A percentile compares a stretch with the other conserved stretches of the same genome.
These are phyloP conservation scores for Talaromyces stipitatus DNA, from an alignment of 495 filamentous ascomycete species.

Conservation along the genomic window DNA sequence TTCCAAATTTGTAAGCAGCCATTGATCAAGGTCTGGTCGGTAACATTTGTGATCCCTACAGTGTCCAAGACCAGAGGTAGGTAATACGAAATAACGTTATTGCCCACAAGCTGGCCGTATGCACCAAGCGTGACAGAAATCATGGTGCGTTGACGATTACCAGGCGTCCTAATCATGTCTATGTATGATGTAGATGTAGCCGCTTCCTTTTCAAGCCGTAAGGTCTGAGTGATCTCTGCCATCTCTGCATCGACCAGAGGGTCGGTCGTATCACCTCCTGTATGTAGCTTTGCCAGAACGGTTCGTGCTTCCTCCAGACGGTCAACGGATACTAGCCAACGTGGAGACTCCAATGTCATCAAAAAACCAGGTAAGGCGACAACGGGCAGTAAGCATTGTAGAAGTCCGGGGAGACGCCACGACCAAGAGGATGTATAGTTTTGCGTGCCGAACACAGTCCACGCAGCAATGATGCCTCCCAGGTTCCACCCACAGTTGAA, in stretches of 20 bases:
- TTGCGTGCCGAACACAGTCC: slow-evolving; percentile 19
- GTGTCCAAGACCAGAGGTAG: background rate
- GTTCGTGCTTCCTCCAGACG: slow-evolving; percentile 37
- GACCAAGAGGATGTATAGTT: slow-evolving; percentile 31
- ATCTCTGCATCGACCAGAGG: background rate
- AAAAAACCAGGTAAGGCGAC: slow-evolving; percentile 31
- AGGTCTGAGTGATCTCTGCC: background rate
- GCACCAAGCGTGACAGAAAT: background rate
- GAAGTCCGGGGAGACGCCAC: slow-evolving; percentile 40
- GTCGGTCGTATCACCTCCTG: slow-evolving; percentile 27
- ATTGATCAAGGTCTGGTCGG: background rate
- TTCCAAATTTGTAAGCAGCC: background rate
- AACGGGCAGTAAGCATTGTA: slow-evolving; percentile 43
- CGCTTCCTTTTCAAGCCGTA: slow-evolving; percentile 16
- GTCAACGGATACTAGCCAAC: slow-evolving; percentile 33
- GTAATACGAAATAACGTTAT: background rate
- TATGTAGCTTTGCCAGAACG: slow-evolving; percentile 42
- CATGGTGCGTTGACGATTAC: background rate
- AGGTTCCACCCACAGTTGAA: slow-evolving; percentile 60
- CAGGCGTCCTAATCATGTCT: background rate
- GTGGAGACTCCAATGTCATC: slow-evolving; percentile 28
- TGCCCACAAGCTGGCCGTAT: background rate
- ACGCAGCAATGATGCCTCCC: slow-evolving; percentile 39
- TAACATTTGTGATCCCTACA: background rate
- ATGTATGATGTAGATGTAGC: background rate